Conservation (phyloP, 2,329 filamentous ascomycete species). For the Tolypocladium ophioglossoides region DNA sequence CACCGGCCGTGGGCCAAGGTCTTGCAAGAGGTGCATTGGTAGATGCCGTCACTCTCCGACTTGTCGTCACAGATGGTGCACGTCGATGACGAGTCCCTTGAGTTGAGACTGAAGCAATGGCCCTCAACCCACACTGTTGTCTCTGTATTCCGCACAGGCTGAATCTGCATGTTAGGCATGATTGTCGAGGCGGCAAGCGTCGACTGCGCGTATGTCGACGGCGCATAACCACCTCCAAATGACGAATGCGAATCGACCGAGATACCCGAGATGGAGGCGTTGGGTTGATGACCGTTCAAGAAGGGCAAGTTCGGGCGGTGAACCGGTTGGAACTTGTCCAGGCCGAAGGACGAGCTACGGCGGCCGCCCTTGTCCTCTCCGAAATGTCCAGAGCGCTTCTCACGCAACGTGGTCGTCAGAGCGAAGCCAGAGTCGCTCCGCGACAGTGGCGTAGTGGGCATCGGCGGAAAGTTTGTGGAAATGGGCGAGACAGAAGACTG, state of each 20-base stretch:
- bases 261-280: slow-evolving; percentile 48
- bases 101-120: slow-evolving; percentile 62
- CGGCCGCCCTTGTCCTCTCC: slow-evolving; percentile 65
- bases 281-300: slow-evolving; percentile 51
- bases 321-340: slow-evolving; percentile 58
- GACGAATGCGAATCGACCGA: slow-evolving; percentile 59
- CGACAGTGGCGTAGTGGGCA: slow-evolving; percentile 71
- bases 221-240: slow-evolving; percentile 60
- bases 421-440: slow-evolving; percentile 88
- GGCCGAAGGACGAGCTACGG: slow-evolving; percentile 84
- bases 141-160: slow-evolving; percentile 68
- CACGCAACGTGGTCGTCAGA: slow-evolving; percentile 72
- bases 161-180: slow-evolving; percentile 75
- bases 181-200: slow-evolving; percentile 76
- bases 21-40: slow-evolving; percentile 58
- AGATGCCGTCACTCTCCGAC: slow-evolving; percentile 61
- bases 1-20: slow-evolving; percentile 48
- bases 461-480: slow-evolving; percentile 65
- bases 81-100: slow-evolving; percentile 45
- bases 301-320: slow-evolving; percentile 67
- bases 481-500: slow-evolving; percentile 62
- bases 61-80: slow-evolving; percentile 72
- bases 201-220: slow-evolving; percentile 77
- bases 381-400: slow-evolving; percentile 92
- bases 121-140: slow-evolving; percentile 77